Evolutionary conservation across 208 protist genomes (phyloP).

Genomic region (Eutreptiella sp.): DNA sequence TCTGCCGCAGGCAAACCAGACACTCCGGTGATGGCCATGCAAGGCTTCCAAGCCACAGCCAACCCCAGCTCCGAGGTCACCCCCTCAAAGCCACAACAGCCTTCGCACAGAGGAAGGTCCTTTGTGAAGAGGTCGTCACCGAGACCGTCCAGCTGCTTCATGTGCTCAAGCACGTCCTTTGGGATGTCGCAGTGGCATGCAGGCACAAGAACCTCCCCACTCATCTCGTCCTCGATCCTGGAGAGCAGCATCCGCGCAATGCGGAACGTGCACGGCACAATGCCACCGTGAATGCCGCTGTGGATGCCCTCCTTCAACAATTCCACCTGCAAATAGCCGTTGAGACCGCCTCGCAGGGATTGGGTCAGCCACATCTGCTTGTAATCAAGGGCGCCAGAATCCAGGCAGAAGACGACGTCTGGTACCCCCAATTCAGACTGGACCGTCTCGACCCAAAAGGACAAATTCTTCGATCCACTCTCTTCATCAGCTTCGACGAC

Average conservation of each 20-base stretch:
- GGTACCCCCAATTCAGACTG: conserved; percentile 58
- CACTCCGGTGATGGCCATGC: conserved; percentile 75
- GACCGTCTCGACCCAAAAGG: conserved; percentile 64
- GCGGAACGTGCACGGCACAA: conserved; percentile 87
- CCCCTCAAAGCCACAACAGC: conserved; percentile 41
- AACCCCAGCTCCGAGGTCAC: conserved; percentile 60
- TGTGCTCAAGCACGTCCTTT: conserved; percentile 41
- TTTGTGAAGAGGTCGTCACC: too few species aligned
- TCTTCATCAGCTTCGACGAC: conserved; percentile 85
- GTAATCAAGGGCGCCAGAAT: conserved; percentile 85
- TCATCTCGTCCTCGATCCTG: conserved; percentile 81
- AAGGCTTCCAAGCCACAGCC: conserved; percentile 82
- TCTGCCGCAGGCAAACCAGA: conserved; percentile 65
- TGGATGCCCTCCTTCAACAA: conserved; percentile 80
- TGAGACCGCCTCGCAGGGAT: conserved; percentile 75
- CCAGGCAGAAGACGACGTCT: conserved; percentile 84
- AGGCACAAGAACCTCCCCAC: conserved; percentile 70
- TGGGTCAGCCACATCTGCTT: conserved; percentile 87
- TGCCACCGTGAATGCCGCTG: conserved; percentile 75
- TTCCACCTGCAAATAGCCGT: conserved; percentile 66
- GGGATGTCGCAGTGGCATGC: conserved; percentile 80
- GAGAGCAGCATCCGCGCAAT: conserved; percentile 70
- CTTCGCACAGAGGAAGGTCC: conserved; percentile 39
- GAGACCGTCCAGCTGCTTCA: conserved; percentile 45
- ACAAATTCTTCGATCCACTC: conserved; percentile 69